These are phyloP conservation scores for Penicillium olsonii DNA, from an alignment of 2,329 filamentous ascomycete species.

Conservation along the genomic window DNA sequence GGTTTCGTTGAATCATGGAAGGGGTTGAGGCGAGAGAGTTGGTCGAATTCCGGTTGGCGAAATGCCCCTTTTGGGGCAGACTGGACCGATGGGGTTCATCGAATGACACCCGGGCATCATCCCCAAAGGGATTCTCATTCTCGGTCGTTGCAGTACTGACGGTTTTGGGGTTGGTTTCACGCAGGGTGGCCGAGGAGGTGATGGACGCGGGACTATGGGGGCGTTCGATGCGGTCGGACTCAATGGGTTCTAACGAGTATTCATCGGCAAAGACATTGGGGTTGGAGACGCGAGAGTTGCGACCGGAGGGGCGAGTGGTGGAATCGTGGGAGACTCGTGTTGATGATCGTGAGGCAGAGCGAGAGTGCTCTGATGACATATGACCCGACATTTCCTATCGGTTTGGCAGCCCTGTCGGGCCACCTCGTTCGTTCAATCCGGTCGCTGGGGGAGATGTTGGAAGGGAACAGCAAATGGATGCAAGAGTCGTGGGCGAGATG, in stretches of 20 bases:
- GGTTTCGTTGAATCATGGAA: constrained; percentile 41
- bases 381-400: constrained; percentile 41
- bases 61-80: constrained; percentile 36
- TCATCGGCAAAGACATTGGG: constrained; percentile 53
- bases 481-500: too few species aligned
- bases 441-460: constrained; percentile 19
- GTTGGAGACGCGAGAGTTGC: constrained; percentile 36
- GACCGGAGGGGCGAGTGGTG: constrained; percentile 33
- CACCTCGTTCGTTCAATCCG: constrained; percentile 35
- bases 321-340: constrained; percentile 29
- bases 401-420: constrained; percentile 42
- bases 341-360: constrained; percentile 36
- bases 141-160: constrained; percentile 26
- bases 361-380: constrained; percentile 39
- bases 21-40: constrained; percentile 32
- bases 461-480: constrained; percentile 13
- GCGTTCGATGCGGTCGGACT: constrained; percentile 35
- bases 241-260: constrained; percentile 47
- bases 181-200: constrained; percentile 36
- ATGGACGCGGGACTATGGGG: constrained; percentile 35
- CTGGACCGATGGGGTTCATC: constrained; percentile 37
- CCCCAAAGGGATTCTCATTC: constrained; percentile 37
- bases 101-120: constrained; percentile 37
- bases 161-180: constrained; percentile 28
- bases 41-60: constrained; percentile 35